phyloP scores from a whole-genome alignment of 371 early-diverging fungal species.

The Sporodiniella umbellata region DNA sequence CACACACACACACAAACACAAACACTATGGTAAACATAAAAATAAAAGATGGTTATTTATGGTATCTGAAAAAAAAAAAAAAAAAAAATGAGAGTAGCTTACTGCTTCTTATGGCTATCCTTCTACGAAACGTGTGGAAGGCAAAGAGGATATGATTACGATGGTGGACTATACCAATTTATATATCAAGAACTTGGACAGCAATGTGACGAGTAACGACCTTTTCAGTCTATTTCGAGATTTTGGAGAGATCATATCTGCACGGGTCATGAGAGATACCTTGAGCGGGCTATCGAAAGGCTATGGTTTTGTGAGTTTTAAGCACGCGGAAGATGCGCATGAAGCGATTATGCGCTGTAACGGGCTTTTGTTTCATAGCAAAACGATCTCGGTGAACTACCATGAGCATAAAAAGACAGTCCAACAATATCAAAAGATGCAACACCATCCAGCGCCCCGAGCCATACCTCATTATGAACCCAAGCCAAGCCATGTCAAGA shows the following conservation, averaged over 20 bases:
- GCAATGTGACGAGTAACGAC: slow-evolving; percentile 38
- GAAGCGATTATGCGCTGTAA: slow-evolving; percentile 39
- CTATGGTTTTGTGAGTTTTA: slow-evolving; percentile 76
- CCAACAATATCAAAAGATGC: slow-evolving; percentile 1
- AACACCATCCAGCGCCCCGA: too few relatives aligned
- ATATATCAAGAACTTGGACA: slow-evolving; percentile 48
- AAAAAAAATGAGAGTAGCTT: slow-evolving; percentile 8
- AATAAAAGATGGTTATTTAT: too few relatives aligned
- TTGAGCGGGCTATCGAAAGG: slow-evolving; percentile 78
- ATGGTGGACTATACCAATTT: slow-evolving; percentile 39
- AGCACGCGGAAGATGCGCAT: slow-evolving; percentile 33
- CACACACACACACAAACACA: too few relatives aligned
- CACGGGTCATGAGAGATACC: slow-evolving; percentile 80
- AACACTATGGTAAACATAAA: not conserved
- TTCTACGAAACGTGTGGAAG: not conserved
- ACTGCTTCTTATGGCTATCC: slow-evolving; percentile 24
- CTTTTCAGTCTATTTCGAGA: slow-evolving; percentile 34
- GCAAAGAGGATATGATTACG: slow-evolving; percentile 1
- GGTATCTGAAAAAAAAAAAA: not conserved
- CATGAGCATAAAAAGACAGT: slow-evolving; percentile 43
- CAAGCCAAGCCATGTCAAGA: too few relatives aligned
- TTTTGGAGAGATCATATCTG: slow-evolving; percentile 45
- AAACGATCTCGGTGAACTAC: slow-evolving; percentile 35
- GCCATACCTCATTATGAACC: too few relatives aligned
- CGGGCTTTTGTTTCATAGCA: slow-evolving; percentile 23